A percentile compares a stretch with the other conserved stretches of the same genome.
phyloP scores from a whole-genome alignment of 2,329 filamentous ascomycete species.

The Ophiosphaerella korrae region DNA sequence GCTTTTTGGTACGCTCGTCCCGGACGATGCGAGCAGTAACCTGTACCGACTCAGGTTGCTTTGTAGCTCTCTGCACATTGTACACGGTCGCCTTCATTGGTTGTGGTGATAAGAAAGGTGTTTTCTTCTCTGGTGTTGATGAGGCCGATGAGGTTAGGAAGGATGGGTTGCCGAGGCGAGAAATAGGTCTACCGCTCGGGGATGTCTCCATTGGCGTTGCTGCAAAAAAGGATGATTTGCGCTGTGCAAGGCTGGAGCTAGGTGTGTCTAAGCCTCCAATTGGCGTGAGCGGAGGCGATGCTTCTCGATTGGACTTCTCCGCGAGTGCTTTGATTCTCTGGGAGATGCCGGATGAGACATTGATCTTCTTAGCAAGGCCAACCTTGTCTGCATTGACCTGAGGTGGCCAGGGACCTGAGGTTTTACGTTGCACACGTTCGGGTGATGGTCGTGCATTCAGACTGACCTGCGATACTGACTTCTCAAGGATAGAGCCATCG shows the following conservation, averaged over 20 bases:
- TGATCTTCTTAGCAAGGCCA: conserved; percentile 70
- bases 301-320: conserved; percentile 67
- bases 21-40: conserved; percentile 85
- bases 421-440: conserved; percentile 33
- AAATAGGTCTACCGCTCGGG: conserved; percentile 29
- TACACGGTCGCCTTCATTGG: conserved; percentile 43
- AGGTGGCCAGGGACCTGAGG: conserved; percentile 40
- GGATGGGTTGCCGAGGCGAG: conserved; percentile 38
- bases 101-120: conserved; percentile 17
- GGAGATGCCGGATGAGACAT: conserved; percentile 87
- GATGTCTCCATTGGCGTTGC: conserved; percentile 38
- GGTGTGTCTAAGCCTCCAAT: conserved; percentile 27
- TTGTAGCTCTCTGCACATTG: conserved; percentile 47
- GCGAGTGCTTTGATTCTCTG: conserved; percentile 93
- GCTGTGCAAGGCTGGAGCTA: conserved; percentile 41
- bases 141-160: conserved; percentile 33
- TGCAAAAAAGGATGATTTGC: conserved; percentile 47
- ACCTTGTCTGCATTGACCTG: conserved; percentile 32
- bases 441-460: conserved; percentile 31
- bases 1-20: conserved; percentile 54
- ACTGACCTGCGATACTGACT: conserved; percentile 47
- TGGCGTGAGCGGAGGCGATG: conserved; percentile 29
- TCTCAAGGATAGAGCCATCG: conserved; percentile 29
- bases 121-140: conserved; percentile 34
- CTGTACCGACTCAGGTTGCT: conserved; percentile 75